A percentile compares a stretch with the other conserved stretches of the same genome.
Conservation (phyloP, 2,329 filamentous ascomycete genomes). For the Immersiporthe knoxdaviesiana region DNA sequence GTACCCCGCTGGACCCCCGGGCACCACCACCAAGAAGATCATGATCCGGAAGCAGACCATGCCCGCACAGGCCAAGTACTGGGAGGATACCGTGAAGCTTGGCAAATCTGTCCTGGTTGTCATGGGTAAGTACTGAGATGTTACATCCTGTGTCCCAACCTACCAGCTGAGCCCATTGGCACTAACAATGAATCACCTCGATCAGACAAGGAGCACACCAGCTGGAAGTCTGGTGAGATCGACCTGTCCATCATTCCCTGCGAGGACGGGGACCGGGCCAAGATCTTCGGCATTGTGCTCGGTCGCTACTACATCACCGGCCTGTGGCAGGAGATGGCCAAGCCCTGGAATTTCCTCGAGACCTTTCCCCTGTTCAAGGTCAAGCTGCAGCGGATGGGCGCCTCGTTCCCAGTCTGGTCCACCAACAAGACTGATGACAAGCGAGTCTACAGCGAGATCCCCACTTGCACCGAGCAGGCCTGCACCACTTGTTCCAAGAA, state of each 20-base stretch:
- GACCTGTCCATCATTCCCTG: conserved; percentile 38
- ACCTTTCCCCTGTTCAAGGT: conserved; percentile 51
- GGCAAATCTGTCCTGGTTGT: conserved; percentile 50
- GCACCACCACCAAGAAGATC: neutral
- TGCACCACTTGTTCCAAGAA: conserved; percentile 8
- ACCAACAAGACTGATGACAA: neutral
- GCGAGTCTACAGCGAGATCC: neutral
- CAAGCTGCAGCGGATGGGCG: conserved; percentile 67
- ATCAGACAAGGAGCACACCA: conserved; percentile 53
- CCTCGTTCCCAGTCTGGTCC: conserved; percentile 62
- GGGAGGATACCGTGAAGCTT: conserved; percentile 3
- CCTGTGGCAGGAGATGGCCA: conserved; percentile 66
- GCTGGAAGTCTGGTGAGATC: conserved; percentile 31
- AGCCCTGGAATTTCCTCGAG: conserved; percentile 24
- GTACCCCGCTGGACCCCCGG: neutral
- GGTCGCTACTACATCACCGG: conserved; percentile 71
- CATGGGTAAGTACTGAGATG: conserved; percentile 47
- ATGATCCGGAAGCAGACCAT: neutral
- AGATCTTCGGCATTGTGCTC: conserved; percentile 62
- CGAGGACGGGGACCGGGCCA: conserved; percentile 52
- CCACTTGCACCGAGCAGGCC: neutral
- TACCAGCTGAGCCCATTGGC: conserved; percentile 20
- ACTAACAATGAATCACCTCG: neutral
- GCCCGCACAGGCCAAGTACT: neutral
- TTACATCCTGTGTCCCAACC: neutral